phyloP scores from a whole-genome alignment of 2,329 filamentous ascomycete genomes.

The Colletotrichum somersetense region DNA sequence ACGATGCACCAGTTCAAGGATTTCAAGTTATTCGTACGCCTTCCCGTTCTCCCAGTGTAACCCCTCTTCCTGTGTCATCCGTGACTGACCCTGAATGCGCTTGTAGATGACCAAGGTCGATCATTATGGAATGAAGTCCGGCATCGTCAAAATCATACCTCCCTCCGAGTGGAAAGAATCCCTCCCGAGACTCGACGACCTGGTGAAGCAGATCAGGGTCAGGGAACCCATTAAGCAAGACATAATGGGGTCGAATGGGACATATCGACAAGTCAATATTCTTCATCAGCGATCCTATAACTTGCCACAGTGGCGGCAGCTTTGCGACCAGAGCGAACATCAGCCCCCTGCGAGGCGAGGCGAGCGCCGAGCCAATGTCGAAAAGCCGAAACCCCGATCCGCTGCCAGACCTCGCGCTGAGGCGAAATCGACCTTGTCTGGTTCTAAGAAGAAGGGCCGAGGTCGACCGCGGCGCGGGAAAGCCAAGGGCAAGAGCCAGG shows the following conservation, averaged over 20 bases:
- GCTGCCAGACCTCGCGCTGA: constrained; percentile 49
- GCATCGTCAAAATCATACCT: constrained; percentile 95
- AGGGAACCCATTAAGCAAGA: constrained; percentile 99
- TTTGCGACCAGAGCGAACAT: constrained; percentile 95
- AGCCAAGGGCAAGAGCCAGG: constrained; percentile 53
- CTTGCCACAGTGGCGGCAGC: constrained; percentile 91
- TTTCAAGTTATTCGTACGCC: constrained; percentile 87
- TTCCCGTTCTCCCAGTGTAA: constrained; percentile 4
- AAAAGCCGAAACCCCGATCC: constrained; percentile 61
- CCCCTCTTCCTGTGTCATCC: constrained; percentile 15
- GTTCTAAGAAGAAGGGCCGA: constrained; percentile 56
- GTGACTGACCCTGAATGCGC: constrained; percentile 47
- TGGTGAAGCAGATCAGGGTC: constrained; percentile 91
- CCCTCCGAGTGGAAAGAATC: constrained; percentile 92
- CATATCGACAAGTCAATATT: constrained; percentile 97
- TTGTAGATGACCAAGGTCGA: constrained; percentile 83
- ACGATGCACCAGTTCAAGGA: constrained; percentile 95
- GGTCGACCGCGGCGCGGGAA: constrained; percentile 55
- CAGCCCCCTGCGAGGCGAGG: constrained; percentile 93
- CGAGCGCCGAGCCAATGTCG: constrained; percentile 76
- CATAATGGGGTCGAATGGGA: constrained; percentile 94
- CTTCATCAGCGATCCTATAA: constrained; percentile 97
- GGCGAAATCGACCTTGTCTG: constrained; percentile 46
- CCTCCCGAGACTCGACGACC: constrained; percentile 82
- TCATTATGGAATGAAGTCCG: constrained; percentile 95